Base-by-base conservation (phyloP, 1,284 basidiomycete species). In the Dichomitus squalens region DNA sequence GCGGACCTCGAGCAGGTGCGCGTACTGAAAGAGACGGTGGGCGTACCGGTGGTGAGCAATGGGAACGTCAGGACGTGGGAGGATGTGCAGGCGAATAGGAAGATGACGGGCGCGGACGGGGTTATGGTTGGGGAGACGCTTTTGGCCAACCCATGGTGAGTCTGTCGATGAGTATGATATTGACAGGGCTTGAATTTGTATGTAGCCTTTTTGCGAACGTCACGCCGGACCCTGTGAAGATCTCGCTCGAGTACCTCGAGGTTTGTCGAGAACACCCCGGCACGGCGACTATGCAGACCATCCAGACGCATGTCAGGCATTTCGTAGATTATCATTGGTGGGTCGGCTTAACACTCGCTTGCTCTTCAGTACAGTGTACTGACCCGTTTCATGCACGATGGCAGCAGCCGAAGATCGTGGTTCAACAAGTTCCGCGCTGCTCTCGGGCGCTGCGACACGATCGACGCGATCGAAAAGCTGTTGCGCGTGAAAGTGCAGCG, bases 91-190 rank as follows among this genome's bases (percentile, higher is more conserved):
- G 64, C 67, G 29, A 91, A 91, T 66, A 66, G 80, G 49, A 65
- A 69, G 7, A 72, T 73, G 43, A 90, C 90, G 2, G 75, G 79
- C n/a, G 87, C 88, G 40, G 83, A 88, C 64, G 90, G 90, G 7
- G 70, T 87, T 58, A 92, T 92, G 90, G 86, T 91, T 2, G 90
- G 87, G 11, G 89, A 92, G 69, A 80, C 82, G 18, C 70, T 92
- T 34, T 72, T 91, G 7, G 83, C 79, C 25, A 88, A 90, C 70
- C 88, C 90, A 31, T 84, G 80, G 88, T 90, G 57, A 33, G 79
- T 67, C 34, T 25, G 11, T n/a, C n/a, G n/a, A n/a, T n/a, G n/a
- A n/a, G n/a, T n/a, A n/a, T n/a, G n/a, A n/a, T n/a, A n/a, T n/a
- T n/a, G n/a, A n/a, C n/a, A n/a, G n/a, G n/a, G n/a, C n/a, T n/a